These are phyloP conservation scores for Saitoella complicata DNA, from an alignment of 805 yeast genomes.

Conservation along the genomic window DNA sequence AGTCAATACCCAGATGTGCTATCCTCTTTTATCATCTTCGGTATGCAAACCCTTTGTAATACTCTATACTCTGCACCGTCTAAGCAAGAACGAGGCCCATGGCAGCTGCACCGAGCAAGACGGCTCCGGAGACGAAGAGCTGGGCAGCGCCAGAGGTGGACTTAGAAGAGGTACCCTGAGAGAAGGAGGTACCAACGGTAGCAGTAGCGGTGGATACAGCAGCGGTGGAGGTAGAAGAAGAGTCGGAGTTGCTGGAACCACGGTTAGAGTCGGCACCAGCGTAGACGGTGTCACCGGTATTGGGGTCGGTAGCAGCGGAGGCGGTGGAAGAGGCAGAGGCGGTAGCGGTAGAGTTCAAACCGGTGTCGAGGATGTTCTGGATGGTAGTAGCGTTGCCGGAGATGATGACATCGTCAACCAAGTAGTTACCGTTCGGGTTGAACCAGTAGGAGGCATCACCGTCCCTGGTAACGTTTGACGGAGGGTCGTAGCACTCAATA, in stretches of 20 bases:
- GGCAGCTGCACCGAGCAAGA: constrained; percentile 7
- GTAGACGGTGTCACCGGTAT: constrained; percentile 1
- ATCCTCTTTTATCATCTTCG: no score
- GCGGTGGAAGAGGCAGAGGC: constrained; percentile 13
- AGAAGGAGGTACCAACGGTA: constrained; percentile 5
- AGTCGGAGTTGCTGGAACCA: constrained; percentile 7
- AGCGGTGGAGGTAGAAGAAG: constrained; percentile 13
- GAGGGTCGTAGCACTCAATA: constrained; percentile 60
- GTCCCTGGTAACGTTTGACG: constrained; percentile 31
- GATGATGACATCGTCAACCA: constrained; percentile 36
- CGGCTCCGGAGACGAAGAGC: no score
- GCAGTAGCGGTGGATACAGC: constrained; percentile 12
- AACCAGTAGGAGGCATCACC: constrained; percentile 40
- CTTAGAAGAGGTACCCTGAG: constrained; percentile 7
- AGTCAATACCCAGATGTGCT: no score
- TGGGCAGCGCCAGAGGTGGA: no score
- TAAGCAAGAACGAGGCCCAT: constrained; percentile 23
- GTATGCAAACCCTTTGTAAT: no score
- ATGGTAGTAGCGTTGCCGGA: constrained; percentile 47
- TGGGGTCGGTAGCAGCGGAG: not conserved
- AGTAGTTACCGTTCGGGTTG: constrained; percentile 27
- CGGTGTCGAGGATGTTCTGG: constrained; percentile 46
- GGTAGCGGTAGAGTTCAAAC: constrained; percentile 39
- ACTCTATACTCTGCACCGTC: no score
- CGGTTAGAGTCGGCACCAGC: constrained; percentile 14